Evolutionary conservation across 2,329 filamentous ascomycete species (phyloP).

Genomic region (Colletotrichum magnum): DNA sequence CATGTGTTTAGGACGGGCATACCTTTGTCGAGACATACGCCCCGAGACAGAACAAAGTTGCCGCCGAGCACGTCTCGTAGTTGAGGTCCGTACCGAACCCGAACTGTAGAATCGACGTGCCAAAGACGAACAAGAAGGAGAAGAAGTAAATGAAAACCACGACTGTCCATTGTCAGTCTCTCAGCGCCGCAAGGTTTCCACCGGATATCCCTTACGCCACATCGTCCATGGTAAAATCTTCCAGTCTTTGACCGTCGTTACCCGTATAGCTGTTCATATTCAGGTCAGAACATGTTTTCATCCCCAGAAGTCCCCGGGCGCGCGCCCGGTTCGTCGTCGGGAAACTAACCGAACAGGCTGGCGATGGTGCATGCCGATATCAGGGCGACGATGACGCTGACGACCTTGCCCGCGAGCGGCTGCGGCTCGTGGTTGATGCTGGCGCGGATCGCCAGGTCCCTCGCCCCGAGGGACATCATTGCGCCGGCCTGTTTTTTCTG

Average conservation of each 20-base stretch:
- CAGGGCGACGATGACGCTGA: slow-evolving; percentile 33
- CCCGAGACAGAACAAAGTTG: slow-evolving; percentile 30
- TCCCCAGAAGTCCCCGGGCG: neutral
- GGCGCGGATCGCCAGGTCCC: slow-evolving; percentile 9
- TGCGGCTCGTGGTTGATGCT: slow-evolving; percentile 30
- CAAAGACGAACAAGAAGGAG: slow-evolving; percentile 33
- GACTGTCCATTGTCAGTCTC: slow-evolving; percentile 8
- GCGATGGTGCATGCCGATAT: slow-evolving; percentile 27
- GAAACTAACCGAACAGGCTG: slow-evolving; percentile 28
- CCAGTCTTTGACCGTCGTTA: slow-evolving; percentile 28
- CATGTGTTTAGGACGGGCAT: neutral
- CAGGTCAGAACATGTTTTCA: neutral
- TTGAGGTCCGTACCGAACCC: slow-evolving; percentile 33
- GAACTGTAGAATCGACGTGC: slow-evolving; percentile 32
- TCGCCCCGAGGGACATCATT: slow-evolving; percentile 1
- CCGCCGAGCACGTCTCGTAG: slow-evolving; percentile 28
- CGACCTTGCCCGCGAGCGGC: slow-evolving; percentile 29
- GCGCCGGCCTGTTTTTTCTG: slow-evolving; percentile 7
- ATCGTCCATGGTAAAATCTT: slow-evolving; percentile 31
- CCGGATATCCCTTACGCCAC: slow-evolving; percentile 23
- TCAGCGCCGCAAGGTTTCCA: too few species aligned
- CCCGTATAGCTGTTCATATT: slow-evolving; percentile 7
- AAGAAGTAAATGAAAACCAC: slow-evolving; percentile 29
- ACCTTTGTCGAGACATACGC: slow-evolving; percentile 35
- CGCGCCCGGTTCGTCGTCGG: neutral